These are phyloP conservation scores for Barnettozyma botsteinii DNA, from an alignment of 805 yeast species.

Conservation along the genomic window DNA sequence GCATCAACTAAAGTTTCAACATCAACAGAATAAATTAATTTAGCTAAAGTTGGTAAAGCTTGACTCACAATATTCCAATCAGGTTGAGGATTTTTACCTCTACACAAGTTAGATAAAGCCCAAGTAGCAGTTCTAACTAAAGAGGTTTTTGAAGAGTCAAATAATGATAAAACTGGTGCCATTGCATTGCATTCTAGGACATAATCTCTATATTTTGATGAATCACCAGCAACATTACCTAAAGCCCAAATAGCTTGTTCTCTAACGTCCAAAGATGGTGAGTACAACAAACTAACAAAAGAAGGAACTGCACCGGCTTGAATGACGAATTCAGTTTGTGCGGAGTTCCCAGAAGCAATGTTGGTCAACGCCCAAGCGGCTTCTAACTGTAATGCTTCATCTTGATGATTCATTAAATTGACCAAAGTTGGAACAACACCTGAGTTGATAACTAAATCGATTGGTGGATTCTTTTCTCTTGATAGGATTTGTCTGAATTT, in stretches of 20 bases:
- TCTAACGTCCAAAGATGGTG: constrained; percentile 83
- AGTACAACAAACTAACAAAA: constrained; percentile 75
- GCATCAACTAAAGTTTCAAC: constrained; percentile 94
- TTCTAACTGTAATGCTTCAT: constrained; percentile 87
- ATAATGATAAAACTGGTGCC: constrained; percentile 76
- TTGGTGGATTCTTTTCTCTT: constrained; percentile 94
- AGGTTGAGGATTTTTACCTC: constrained; percentile 96
- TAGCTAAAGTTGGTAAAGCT: constrained; percentile 88
- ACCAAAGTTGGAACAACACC: constrained; percentile 94
- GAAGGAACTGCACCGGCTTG: constrained; percentile 92
- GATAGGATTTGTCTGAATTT: constrained; percentile 91
- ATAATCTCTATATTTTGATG: constrained; percentile 81
- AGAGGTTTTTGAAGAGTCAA: constrained; percentile 79
- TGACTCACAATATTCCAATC: constrained; percentile 84
- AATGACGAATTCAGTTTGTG: constrained; percentile 85
- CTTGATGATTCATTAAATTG: constrained; percentile 72
- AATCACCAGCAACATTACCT: constrained; percentile 98
- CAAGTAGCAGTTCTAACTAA: constrained; percentile 95
- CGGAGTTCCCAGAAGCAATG: constrained; percentile 90
- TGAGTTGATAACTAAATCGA: constrained; percentile 83
- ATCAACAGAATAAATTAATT: constrained; percentile 84
- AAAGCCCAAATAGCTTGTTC: constrained; percentile 99
- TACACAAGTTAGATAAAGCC: constrained; percentile 93
- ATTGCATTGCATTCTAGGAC: constrained; percentile 83
- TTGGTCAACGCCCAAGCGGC: constrained; percentile 99